phyloP scores from a whole-genome alignment of 2,329 filamentous ascomycete genomes.

The Aspergillus eucalypticola region DNA sequence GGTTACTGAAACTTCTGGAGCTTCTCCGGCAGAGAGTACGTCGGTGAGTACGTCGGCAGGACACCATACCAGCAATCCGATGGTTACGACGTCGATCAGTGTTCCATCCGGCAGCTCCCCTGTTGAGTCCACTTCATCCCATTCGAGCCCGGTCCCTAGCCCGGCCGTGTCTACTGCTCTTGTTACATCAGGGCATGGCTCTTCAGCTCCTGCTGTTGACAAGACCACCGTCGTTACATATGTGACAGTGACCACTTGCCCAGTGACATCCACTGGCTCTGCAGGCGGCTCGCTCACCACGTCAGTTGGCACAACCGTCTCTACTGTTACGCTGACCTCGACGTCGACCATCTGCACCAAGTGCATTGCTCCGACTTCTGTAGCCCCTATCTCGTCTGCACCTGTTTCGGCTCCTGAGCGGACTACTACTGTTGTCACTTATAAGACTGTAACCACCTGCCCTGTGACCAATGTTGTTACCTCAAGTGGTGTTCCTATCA shows the following conservation, averaged over 20 bases:
- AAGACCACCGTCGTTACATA: constrained; percentile 31
- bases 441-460: constrained; percentile 14
- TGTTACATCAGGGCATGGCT: constrained; percentile 5
- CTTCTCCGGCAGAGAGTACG: constrained; percentile 6
- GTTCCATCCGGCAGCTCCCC: constrained; percentile 17
- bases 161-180: constrained; percentile 9
- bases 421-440: constrained; percentile 21
- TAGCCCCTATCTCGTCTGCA: constrained; percentile 15
- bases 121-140: constrained; percentile 13
- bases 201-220: constrained; percentile 16
- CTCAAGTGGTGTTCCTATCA: constrained; percentile 5
- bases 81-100: background rate
- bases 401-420: background rate
- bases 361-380: constrained; percentile 13
- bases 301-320: constrained; percentile 58
- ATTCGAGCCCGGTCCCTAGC: constrained; percentile 10
- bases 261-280: constrained; percentile 36
- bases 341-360: constrained; percentile 29
- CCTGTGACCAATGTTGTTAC: constrained; percentile 15
- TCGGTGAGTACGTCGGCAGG: background rate
- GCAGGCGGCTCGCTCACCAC: constrained; percentile 53
- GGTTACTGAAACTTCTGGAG: constrained; percentile 30
- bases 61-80: background rate
- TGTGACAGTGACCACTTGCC: constrained; percentile 33
- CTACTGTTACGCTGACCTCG: constrained; percentile 44